A percentile compares a stretch with the other conserved stretches of the same genome.
These are phyloP conservation scores for Hygrophila difformis DNA, from an alignment of 257 asterid species.

Conservation along the genomic window DNA sequence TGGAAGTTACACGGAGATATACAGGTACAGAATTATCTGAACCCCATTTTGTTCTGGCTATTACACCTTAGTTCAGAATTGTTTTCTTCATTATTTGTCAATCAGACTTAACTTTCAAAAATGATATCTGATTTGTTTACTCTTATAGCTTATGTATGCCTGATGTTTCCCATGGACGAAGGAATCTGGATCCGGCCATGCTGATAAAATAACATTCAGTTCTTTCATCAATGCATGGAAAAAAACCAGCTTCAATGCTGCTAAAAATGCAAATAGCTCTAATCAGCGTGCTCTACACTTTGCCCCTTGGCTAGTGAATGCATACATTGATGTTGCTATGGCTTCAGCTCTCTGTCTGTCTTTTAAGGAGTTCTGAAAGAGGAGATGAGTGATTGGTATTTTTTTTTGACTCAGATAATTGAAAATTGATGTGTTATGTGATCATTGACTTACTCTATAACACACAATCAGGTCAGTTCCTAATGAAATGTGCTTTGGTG, in stretches of 20 bases:
- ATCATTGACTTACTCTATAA: slow-evolving; percentile 24
- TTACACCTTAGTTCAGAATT: background rate
- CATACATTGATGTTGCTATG: slow-evolving; percentile 69
- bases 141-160: slow-evolving; percentile 74
- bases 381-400: slow-evolving; percentile 45
- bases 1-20: slow-evolving; percentile 98
- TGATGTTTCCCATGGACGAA: slow-evolving; percentile 88
- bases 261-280: slow-evolving; percentile 58
- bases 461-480: slow-evolving; percentile 59
- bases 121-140: slow-evolving; percentile 19
- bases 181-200: slow-evolving; percentile 27
- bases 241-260: slow-evolving; percentile 56
- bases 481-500: slow-evolving; percentile 93
- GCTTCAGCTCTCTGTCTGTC: slow-evolving; percentile 57
- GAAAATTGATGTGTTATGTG: slow-evolving; percentile 16
- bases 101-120: too few species aligned
- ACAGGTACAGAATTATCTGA: slow-evolving; percentile 44
- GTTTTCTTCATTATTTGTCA: slow-evolving; percentile 7
- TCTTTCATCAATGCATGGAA: slow-evolving; percentile 68
- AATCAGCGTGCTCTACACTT: slow-evolving; percentile 91
- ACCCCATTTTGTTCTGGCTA: background rate
- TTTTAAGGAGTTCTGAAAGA: slow-evolving; percentile 42
- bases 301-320: slow-evolving; percentile 88
- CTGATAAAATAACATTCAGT: slow-evolving; percentile 49
- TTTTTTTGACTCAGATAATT: slow-evolving; percentile 15